These are phyloP conservation scores for Fusarium piperis DNA, from an alignment of 2,329 filamentous ascomycete species.

Conservation along the genomic window DNA sequence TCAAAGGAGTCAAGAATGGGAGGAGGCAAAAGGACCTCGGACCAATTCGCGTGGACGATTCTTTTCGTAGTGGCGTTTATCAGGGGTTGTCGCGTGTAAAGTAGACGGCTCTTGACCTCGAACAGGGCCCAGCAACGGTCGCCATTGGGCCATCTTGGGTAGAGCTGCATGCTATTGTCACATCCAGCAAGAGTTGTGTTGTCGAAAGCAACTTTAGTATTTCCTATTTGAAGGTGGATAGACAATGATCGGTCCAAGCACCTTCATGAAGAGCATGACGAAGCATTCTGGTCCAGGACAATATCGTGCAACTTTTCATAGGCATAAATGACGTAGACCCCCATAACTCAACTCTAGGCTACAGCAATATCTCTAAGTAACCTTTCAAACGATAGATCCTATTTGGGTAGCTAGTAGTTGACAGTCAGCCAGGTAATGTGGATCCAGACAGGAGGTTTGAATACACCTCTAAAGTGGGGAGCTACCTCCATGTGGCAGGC, in stretches of 20 bases:
- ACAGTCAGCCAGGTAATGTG: neutral
- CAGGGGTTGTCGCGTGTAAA: constrained; percentile 5
- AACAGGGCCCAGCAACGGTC: neutral
- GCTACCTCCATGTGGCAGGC: neutral
- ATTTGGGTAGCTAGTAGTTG: neutral
- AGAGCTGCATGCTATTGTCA: neutral
- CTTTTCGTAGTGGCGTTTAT: constrained; percentile 7
- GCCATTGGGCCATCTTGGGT: neutral
- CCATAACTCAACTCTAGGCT: neutral
- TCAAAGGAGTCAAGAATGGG: constrained; percentile 13
- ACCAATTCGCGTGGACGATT: constrained; percentile 30
- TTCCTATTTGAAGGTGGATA: neutral
- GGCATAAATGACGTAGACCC: too few species aligned
- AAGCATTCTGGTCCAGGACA: neutral
- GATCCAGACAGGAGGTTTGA: neutral
- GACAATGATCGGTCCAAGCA: neutral
- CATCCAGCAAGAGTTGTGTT: neutral
- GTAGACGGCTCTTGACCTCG: constrained; percentile 2
- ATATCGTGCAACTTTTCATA: neutral
- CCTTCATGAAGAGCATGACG: neutral
- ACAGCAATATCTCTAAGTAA: neutral
- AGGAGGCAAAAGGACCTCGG: constrained; percentile 17
- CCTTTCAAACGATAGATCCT: neutral
- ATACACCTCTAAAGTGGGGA: neutral
- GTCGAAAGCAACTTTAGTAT: neutral